Base-by-base conservation (phyloP, 2,329 filamentous ascomycete species). In the Gnomoniopsis sp. region DNA sequence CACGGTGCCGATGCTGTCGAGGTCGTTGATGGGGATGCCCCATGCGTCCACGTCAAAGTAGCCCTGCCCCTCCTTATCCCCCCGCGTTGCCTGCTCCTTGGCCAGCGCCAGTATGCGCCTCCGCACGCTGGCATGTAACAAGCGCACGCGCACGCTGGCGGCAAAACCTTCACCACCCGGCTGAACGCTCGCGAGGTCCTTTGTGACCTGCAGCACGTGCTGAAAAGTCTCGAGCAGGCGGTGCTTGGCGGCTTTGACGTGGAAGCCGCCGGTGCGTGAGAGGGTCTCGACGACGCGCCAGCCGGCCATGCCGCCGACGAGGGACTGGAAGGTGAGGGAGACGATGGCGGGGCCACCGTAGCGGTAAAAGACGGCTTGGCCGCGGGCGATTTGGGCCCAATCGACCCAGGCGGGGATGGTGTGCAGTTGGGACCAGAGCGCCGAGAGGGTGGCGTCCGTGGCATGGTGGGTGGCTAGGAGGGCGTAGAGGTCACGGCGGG, bases 331-430 rank as follows among this genome's bases (percentile, higher is more conserved):
- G 10, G 85, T 82, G 49, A 87, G 79, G 11, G 75, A 85, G 8
- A 86, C 88, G 21, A 91, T 71, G 22, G 82, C 82, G 1, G 88
- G 83, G 0, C 84, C 85, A 19, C 84, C 88, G 70, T 92, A 93
- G 38, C 89, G 83, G 70, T 90, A 92, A 67, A 92, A 91, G 0
- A 91, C 83, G 64, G 89, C 83, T 69, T 93, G 89, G 0, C 89
- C 90, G 66, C 89, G 79, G 60, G 80, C 77, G 57, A 93, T 87
- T 68, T 91, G 88, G 2, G 81, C 81, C 89, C 88, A 93, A 68
- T 92, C 85, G 2, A 93, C 89, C 88, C 89, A 93, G 1, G 82
- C 77, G 0, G 89, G 90, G 3, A 91, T 72, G 0, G 80, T 85
- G 58, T 85, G 87, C 57, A 89, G 77, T 67, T 91, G 78, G 0